A percentile compares a stretch with the other conserved stretches of the same genome.
Evolutionary conservation across 768 basidiomycete genomes (phyloP).

Genomic region (Macrolepiota fuliginosa): DNA sequence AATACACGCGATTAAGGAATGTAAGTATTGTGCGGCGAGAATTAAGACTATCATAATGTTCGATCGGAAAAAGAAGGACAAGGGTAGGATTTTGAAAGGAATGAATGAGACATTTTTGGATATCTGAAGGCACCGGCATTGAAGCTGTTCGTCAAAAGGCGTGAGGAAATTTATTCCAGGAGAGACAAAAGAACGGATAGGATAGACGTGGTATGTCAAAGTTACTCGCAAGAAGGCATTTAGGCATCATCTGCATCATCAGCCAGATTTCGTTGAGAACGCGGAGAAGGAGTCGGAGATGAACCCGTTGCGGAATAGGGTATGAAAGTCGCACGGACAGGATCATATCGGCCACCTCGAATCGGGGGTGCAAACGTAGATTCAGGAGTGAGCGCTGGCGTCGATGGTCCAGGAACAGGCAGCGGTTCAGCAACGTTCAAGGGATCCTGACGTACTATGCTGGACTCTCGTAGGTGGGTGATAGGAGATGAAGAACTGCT

Average conservation of each 20-base stretch:
- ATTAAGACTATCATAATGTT: constrained; percentile 8
- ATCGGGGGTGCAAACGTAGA: constrained; percentile 23
- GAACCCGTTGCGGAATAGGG: constrained; percentile 20
- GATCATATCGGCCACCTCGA: constrained; percentile 49
- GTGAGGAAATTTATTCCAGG: constrained; percentile 12
- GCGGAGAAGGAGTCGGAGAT: constrained; percentile 11
- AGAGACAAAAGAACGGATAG: constrained; percentile 5
- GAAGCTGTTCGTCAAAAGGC: constrained; percentile 7
- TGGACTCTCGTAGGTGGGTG: constrained; percentile 17
- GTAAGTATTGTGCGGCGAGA: not conserved
- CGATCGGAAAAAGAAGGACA: constrained; percentile 3
- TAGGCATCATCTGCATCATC: constrained; percentile 15
- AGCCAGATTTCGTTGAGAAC: constrained; percentile 1
- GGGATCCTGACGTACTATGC: constrained; percentile 12
- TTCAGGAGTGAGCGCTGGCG: constrained; percentile 21
- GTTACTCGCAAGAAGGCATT: constrained; percentile 2
- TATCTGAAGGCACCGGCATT: constrained; percentile 9
- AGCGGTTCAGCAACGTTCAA: constrained; percentile 12
- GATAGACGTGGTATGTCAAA: not conserved
- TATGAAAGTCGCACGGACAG: constrained; percentile 46
- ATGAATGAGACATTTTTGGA: constrained; percentile 9
- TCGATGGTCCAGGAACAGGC: constrained; percentile 5
- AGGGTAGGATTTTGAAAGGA: constrained; percentile 9
- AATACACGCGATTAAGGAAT: constrained; percentile 7
- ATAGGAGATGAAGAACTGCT: constrained; percentile 26